A percentile compares a stretch with the other conserved stretches of the same genome.
phyloP scores from a whole-genome alignment of 73 alveolate species.

The Stentor coeruleus region DNA sequence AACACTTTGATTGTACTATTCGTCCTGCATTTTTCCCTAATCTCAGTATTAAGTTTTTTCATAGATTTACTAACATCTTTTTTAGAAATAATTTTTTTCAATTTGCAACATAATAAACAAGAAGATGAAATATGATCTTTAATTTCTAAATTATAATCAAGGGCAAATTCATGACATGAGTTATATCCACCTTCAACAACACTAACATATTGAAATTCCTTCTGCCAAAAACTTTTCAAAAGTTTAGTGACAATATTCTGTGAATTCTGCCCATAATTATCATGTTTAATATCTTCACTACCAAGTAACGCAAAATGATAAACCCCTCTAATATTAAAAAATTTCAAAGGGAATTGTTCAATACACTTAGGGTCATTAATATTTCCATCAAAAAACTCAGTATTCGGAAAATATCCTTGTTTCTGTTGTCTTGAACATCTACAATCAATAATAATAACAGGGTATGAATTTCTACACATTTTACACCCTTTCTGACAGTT shows the following conservation, averaged over 20 bases:
- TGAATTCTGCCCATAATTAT: too few species aligned
- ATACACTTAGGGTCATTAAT: background rate
- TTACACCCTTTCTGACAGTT: background rate
- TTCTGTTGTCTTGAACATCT: background rate
- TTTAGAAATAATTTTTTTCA: background rate
- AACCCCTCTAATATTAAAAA: background rate
- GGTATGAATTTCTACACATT: background rate
- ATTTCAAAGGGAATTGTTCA: background rate
- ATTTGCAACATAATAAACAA: background rate
- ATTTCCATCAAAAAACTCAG: background rate
- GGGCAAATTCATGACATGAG: constrained; percentile 13
- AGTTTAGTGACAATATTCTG: background rate
- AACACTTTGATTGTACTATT: too few species aligned
- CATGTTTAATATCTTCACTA: background rate
- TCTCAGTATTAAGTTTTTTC: too few species aligned
- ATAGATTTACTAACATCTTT: background rate
- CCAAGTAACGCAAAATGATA: background rate
- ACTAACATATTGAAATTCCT: constrained; percentile 5
- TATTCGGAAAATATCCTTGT: background rate
- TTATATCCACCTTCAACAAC: constrained; percentile 10
- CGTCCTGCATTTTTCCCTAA: too few species aligned
- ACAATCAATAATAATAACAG: constrained; percentile 14
- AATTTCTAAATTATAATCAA: background rate
- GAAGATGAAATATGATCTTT: background rate
- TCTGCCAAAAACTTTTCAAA: background rate